These are phyloP conservation scores for Leccinum pachyderme DNA, from an alignment of 1,284 basidiomycete species.

Conservation along the genomic window DNA sequence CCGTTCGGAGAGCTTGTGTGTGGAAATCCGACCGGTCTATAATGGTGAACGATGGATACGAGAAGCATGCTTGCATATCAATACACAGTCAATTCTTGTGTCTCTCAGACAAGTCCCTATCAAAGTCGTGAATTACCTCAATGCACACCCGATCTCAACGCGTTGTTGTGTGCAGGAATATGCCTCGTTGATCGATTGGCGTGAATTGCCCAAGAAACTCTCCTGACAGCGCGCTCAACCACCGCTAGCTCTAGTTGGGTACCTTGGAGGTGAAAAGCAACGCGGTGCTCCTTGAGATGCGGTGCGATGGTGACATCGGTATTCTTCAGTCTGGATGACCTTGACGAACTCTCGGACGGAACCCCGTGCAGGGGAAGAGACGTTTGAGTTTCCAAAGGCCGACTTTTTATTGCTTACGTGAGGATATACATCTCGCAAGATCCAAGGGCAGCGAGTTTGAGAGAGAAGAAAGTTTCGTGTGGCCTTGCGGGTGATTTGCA, in stretches of 20 bases:
- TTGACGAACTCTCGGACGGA: constrained; percentile 87
- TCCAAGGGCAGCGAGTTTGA: constrained; percentile 75
- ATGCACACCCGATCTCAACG: neutral
- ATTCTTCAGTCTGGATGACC: constrained; percentile 90
- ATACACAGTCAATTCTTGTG: too few relatives aligned
- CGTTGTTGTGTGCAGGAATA: constrained; percentile 97
- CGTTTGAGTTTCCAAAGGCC: constrained; percentile 44
- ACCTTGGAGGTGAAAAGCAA: constrained; percentile 88
- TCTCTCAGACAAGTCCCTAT: constrained; percentile 86
- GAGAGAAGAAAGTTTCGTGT: constrained; percentile 95
- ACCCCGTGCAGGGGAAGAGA: constrained; percentile 73
- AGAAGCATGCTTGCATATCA: too few relatives aligned
- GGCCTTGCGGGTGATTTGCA: constrained; percentile 92
- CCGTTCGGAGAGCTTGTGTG: constrained; percentile 87
- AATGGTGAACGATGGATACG: constrained; percentile 83
- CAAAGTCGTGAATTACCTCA: neutral
- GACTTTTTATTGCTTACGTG: constrained; percentile 55
- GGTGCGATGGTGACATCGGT: constrained; percentile 93
- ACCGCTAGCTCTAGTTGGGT: constrained; percentile 81
- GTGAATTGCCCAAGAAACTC: constrained; percentile 90
- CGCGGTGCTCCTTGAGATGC: constrained; percentile 91
- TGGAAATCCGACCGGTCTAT: constrained; percentile 89
- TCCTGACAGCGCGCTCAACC: constrained; percentile 83
- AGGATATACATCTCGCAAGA: constrained; percentile 84
- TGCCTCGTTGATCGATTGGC: constrained; percentile 93